Evolutionary conservation across 441 rosid genomes (phyloP), one percentile per base, ranked within the genome.

Genomic region (Monsonia emarginata): DNA sequence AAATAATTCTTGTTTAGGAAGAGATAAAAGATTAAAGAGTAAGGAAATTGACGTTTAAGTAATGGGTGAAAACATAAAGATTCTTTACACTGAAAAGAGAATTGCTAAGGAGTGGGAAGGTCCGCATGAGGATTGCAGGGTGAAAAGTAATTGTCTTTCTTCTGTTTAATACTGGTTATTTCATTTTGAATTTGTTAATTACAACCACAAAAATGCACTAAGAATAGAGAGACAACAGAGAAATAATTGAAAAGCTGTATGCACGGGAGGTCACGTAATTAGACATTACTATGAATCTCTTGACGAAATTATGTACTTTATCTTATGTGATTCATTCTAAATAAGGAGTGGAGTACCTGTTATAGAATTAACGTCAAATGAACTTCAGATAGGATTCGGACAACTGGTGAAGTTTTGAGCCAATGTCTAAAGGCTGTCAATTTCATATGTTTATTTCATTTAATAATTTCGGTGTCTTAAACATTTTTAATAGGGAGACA

Each of bases 401-500:
- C 9, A 26, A 30, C 9, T 38, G 6, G 22, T 56, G 52, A 57
- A 57, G 4, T 40, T 66, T 50, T 50, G 13, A 50, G 58, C 58
- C 58, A 3, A 9, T 50, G 24, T 46, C 0, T 36, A 36, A 93
- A 89, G 80, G 84, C 89, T 71, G 78, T n/a, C 14, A 65, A 26
- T 18, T 46, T 64, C 32, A 48, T 46, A 46, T 60, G 63, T 38
- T 64, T 65, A 79, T 71, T 26, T 31, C 31, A 32, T 22, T 56
- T 10, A 25, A 57, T 26, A n/a, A 25, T 66, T 80, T 44, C 74
- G 63, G 79, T 69, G 85, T 75, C 72, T 78, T 84, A 56, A 97
- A 72, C 62, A 73, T 27, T 73, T 63, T 75, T 72, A 30, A 32
- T 78, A 89, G 97, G 88, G 69, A 78, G 48, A 64, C 65, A 69